phyloP scores from a whole-genome alignment of 2,329 filamentous ascomycete genomes.

The Alternaria burnsii region DNA sequence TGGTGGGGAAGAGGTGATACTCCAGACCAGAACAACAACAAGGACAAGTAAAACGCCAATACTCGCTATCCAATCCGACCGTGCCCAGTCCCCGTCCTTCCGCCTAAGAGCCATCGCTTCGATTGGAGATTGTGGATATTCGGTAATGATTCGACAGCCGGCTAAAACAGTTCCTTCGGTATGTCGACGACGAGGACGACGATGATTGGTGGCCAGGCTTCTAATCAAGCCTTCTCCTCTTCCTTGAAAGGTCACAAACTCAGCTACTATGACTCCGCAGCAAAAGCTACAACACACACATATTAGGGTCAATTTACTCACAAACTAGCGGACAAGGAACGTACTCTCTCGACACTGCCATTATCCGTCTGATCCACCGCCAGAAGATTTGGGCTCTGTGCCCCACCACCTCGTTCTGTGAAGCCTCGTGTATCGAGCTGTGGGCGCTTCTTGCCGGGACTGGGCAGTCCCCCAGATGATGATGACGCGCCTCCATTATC shows the following conservation, averaged over 20 bases:
- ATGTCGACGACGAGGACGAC: neutral
- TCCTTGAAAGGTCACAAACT: constrained; percentile 29
- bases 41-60: constrained; percentile 3
- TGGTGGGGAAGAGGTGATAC: neutral
- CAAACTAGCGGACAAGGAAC: constrained; percentile 40
- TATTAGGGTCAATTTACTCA: constrained; percentile 26
- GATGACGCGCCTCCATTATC: constrained; percentile 11
- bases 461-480: constrained; percentile 4
- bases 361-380: constrained; percentile 71
- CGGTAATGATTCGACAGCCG: neutral
- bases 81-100: neutral
- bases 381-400: constrained; percentile 70
- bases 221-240: constrained; percentile 29
- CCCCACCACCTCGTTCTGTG: constrained; percentile 71
- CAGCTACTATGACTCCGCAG: constrained; percentile 61
- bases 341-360: constrained; percentile 63
- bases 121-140: neutral
- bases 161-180: neutral
- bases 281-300: constrained; percentile 48
- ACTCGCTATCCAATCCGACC: constrained; percentile 1
- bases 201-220: constrained; percentile 1
- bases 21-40: neutral
- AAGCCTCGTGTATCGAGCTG: constrained; percentile 69
- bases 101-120: neutral
- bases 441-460: constrained; percentile 55